Percentiles rank a stretch among this genome's conserved stretches.
These are phyloP conservation scores for Stagonosporopsis tanaceti DNA, from an alignment of 2,329 filamentous ascomycete genomes.

Conservation along the genomic window DNA sequence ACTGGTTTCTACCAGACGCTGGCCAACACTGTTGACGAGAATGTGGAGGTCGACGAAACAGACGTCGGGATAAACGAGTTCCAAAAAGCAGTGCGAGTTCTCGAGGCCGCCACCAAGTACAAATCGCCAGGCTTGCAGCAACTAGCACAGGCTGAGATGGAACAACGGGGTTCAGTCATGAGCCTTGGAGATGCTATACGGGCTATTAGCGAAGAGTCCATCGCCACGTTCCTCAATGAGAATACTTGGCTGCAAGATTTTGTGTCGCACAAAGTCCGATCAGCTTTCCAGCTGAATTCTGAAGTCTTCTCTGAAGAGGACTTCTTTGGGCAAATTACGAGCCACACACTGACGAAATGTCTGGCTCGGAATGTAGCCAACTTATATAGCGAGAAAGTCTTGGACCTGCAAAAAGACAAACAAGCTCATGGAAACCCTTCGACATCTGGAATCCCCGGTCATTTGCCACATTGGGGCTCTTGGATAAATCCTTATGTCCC, in stretches of 20 bases:
- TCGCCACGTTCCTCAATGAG: not conserved
- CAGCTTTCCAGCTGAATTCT: slow-evolving; percentile 2
- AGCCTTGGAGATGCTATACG: not conserved
- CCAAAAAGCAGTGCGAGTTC: slow-evolving; percentile 1
- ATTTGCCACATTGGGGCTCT: too few species aligned
- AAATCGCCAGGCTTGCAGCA: slow-evolving; percentile 1
- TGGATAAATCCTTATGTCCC: too few species aligned
- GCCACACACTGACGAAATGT: slow-evolving; percentile 1
- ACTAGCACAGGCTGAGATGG: slow-evolving; percentile 8
- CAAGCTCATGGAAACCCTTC: not conserved
- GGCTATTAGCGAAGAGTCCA: not conserved
- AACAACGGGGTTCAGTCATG: not conserved
- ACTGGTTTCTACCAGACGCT: slow-evolving; percentile 40
- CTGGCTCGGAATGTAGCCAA: slow-evolving; percentile 1
- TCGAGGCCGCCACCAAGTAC: not conserved
- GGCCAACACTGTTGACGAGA: not conserved
- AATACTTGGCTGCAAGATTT: slow-evolving; percentile 4
- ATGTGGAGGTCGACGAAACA: not conserved
- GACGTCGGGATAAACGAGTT: not conserved
- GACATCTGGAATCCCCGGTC: too few species aligned
- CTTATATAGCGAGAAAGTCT: slow-evolving; percentile 6
- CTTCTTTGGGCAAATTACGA: slow-evolving; percentile 6
- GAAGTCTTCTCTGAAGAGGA: not conserved
- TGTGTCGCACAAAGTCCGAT: slow-evolving; percentile 3
- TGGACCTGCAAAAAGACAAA: not conserved